Percentiles rank a stretch among this genome's conserved stretches.
phyloP scores from a whole-genome alignment of 768 basidiomycete species.

The Lactifluus echinatus region DNA sequence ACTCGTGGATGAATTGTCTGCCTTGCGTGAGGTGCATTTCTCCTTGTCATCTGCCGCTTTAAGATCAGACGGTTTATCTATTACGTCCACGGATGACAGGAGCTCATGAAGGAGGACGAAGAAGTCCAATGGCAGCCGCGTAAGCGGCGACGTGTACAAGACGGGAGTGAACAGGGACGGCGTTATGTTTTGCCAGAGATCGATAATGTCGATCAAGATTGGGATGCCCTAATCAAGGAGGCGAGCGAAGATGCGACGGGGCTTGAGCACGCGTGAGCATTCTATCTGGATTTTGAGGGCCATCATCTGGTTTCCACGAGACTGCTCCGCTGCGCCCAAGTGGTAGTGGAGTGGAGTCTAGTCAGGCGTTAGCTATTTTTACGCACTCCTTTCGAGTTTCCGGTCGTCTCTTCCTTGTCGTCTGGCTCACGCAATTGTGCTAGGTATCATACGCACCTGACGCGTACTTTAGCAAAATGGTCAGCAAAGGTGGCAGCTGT shows the following conservation, averaged over 20 bases:
- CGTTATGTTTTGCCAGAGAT: conserved; percentile 10
- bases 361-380: conserved; percentile 25
- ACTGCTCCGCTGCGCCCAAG: background rate
- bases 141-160: conserved; percentile 18
- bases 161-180: conserved; percentile 7
- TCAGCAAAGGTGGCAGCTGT: conserved; percentile 93
- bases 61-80: background rate
- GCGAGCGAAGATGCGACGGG: conserved; percentile 14
- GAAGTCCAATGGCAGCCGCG: conserved; percentile 13
- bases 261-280: conserved; percentile 19
- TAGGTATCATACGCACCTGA: conserved; percentile 59
- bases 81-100: conserved; percentile 16
- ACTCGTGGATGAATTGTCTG: conserved; percentile 59
- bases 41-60: conserved; percentile 6
- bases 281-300: conserved; percentile 26
- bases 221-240: conserved; percentile 13
- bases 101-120: conserved; percentile 6
- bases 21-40: conserved; percentile 53
- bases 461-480: conserved; percentile 88
- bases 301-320: background rate
- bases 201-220: conserved; percentile 20
- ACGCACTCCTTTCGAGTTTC: background rate
- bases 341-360: background rate
- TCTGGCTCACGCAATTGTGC: conserved; percentile 10
- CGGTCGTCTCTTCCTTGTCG: background rate